Evolutionary conservation across 345 rosid species (phyloP), one percentile per base, ranked within the genome.

Genomic region (Combretum micranthum): DNA sequence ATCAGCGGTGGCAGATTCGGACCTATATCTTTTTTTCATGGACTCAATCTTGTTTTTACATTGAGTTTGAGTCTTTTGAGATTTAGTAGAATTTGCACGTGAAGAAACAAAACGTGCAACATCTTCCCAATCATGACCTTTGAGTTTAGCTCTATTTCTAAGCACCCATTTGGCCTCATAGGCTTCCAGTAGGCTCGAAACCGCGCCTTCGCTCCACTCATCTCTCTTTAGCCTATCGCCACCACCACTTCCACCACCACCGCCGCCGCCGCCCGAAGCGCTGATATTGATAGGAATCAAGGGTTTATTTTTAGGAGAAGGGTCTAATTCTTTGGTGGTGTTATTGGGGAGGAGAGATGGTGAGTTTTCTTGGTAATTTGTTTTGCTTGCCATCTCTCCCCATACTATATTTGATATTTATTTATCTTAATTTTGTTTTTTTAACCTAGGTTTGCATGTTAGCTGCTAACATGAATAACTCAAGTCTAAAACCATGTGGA

Each of bases 21-120:
- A 83, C 61, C 97, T 73, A 64, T 92, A 92, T 60, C 98, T 69
- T 64, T 92, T 92, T 80, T 92, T 92, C 98, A 92, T 92, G 19
- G 97, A 92, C 77, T 92, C 98, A 57, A 88, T 92, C 82, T 92
- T 92, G 76, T 92, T 92, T 85, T 92, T 92, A 72, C 98, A 92
- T 81, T 92, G 98, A 12, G 97, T 92, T 44, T 86, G 97, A 0
- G 98, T 92, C 74, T 92, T 92, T 0, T 90, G 87, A 0, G 95
- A 86, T 65, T 81, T 86, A 0, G 87, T 71, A 52, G 64, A 71
- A 17, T 69, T 76, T 14, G 80, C 76, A n/a, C 97, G 84, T 19
- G 80, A 79, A 0, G 97, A 92, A 0, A 92, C 98, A 21, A 73
- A 67, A 12, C 70, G 73, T 0, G 98, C 98, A 16, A 92, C 97